A percentile compares a stretch with the other conserved stretches of the same genome.
These are phyloP conservation scores for Carex scoparia DNA, from an alignment of 176 grass and related monocot species.

Conservation along the genomic window DNA sequence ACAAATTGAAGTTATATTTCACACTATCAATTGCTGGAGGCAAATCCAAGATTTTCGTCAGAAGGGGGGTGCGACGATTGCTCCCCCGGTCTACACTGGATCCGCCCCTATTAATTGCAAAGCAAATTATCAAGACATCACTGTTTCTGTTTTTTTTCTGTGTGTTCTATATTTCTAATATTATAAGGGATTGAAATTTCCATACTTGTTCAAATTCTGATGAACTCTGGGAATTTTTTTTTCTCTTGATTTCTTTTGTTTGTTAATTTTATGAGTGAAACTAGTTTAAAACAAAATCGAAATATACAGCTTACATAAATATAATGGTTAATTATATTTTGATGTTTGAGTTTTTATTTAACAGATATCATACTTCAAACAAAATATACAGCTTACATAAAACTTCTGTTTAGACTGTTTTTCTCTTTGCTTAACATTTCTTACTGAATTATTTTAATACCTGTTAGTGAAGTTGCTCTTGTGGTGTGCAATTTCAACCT, in stretches of 20 bases:
- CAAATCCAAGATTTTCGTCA: too few species aligned
- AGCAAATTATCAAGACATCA: not conserved
- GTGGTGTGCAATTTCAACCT: not conserved
- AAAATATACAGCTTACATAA: not conserved
- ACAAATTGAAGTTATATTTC: constrained; percentile 10
- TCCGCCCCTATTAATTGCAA: not conserved
- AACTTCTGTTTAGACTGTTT: not conserved
- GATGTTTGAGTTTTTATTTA: too few species aligned
- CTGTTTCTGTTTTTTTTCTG: not conserved
- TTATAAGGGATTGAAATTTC: too few species aligned
- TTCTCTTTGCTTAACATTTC: not conserved
- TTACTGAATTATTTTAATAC: not conserved
- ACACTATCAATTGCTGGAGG: not conserved
- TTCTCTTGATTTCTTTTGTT: not conserved
- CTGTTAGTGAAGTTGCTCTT: not conserved
- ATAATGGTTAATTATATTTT: too few species aligned
- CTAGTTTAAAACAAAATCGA: not conserved
- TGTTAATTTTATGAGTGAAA: not conserved
- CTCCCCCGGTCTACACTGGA: too few species aligned
- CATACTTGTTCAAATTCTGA: not conserved
- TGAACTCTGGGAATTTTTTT: not conserved
- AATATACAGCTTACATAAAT: too few species aligned
- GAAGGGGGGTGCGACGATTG: too few species aligned
- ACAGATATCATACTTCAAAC: too few species aligned
- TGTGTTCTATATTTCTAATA: not conserved